phyloP scores from a whole-genome alignment of 2,329 filamentous ascomycete genomes.

The Ascochyta fabae region DNA sequence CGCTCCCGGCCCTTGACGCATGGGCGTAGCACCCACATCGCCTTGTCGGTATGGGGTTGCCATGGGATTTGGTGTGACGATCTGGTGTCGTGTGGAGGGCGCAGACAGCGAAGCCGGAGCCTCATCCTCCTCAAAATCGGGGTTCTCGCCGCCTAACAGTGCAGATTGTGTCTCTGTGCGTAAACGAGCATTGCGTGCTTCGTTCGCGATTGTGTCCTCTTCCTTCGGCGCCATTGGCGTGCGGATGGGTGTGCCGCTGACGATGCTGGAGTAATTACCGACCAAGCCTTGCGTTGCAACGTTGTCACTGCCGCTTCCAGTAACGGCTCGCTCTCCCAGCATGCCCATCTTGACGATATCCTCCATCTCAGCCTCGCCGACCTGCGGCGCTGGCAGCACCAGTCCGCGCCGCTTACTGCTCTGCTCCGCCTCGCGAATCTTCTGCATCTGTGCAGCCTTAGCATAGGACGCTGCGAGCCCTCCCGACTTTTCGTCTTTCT shows the following conservation, averaged over 20 bases:
- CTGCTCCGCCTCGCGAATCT: constrained; percentile 93
- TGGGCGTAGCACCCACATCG: constrained; percentile 71
- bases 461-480: constrained; percentile 85
- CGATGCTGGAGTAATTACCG: constrained; percentile 82
- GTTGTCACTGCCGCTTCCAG: constrained; percentile 80
- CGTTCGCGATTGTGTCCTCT: constrained; percentile 95
- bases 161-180: constrained; percentile 94
- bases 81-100: constrained; percentile 77
- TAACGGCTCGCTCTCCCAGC: constrained; percentile 84
- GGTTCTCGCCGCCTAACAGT: constrained; percentile 91
- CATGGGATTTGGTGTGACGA: constrained; percentile 94
- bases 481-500: constrained; percentile 79
- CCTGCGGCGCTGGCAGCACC: constrained; percentile 86
- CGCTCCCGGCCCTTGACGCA: constrained; percentile 68
- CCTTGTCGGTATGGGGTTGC: constrained; percentile 81
- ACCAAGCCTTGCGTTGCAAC: constrained; percentile 84
- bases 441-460: constrained; percentile 93
- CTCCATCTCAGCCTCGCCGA: constrained; percentile 90
- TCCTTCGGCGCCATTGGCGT: constrained; percentile 90
- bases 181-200: constrained; percentile 91
- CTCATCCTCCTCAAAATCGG: constrained; percentile 79
- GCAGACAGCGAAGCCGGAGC: constrained; percentile 89
- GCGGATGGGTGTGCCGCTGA: constrained; percentile 83
- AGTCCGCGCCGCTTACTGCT: constrained; percentile 88
- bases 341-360: constrained; percentile 99